Evolutionary conservation across 2,329 filamentous ascomycete genomes (phyloP), one percentile per base, ranked within the genome.

Genomic region (Fusarium globosum): DNA sequence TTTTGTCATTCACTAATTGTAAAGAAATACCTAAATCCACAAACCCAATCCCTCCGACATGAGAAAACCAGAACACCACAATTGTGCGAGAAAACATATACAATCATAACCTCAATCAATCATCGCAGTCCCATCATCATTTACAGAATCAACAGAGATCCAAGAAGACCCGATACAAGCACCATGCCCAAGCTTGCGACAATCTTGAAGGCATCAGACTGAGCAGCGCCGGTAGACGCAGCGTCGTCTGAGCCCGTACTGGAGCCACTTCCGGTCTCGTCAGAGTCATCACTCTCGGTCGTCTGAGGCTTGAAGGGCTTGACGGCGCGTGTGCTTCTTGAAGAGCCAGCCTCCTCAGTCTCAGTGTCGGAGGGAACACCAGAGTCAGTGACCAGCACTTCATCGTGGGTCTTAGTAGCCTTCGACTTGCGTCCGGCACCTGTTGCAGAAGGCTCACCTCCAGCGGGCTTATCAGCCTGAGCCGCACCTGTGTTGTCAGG

Each of bases 301-400:
- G 61, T 68, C 14, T 65, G 43, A 15, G 73, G 41, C 14, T 39
- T 58, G 64, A 76, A 76, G 4, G 74, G 71, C 49, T 72, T 74
- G 9, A 76, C 65, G 0, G 33, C 65, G 6, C 52, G 66, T 9
- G 69, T 76, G 33, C 51, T 51, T 16, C 18, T 20, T 33, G 67
- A 36, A 7, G 28, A 59, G 1, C 51, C 35, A 9, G 69, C 57
- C 15, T 57, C 61, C 15, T 48, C 53, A 0, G 65, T 36, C 3
- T 42, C 49, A 2, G 62, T 26, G 10, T 56, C 46, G 2, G 69
- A 61, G 4, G 72, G 72, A 1, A 60, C 38, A 4, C 53, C 48
- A 21, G 68, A 70, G 33, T 74, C 72, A 23, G 72, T 75, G 28
- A 33, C 48, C 21, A 74, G 61, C 26, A 64, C 56, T 35, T 75